phyloP scores from a whole-genome alignment of 805 yeast species.

The Starmerella kuoi region DNA sequence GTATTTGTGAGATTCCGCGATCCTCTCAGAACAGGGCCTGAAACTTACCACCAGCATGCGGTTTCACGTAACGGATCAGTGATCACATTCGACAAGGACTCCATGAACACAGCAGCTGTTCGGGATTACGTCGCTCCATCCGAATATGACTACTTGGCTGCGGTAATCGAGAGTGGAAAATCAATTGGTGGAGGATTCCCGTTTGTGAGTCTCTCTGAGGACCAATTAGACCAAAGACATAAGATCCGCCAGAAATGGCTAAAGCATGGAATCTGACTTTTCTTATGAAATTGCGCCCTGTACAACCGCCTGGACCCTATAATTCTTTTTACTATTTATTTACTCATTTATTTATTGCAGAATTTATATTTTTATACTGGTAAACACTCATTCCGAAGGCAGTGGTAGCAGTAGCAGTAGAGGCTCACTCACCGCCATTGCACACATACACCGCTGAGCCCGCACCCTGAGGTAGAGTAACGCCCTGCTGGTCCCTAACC shows the following conservation, averaged over 20 bases:
- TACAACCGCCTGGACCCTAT: too few species aligned
- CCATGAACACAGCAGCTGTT: not conserved
- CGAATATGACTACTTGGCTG: not conserved
- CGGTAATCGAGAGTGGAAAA: not conserved
- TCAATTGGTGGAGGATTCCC: not conserved
- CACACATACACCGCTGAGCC: too few species aligned
- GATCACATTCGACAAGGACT: not conserved
- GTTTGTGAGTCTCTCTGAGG: not conserved
- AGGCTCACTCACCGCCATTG: too few species aligned
- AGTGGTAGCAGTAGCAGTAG: too few species aligned
- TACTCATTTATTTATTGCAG: too few species aligned
- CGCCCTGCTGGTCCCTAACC: too few species aligned
- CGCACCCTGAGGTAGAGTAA: too few species aligned
- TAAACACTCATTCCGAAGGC: too few species aligned
- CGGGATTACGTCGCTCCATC: not conserved
- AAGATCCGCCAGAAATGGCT: slow-evolving; percentile 10
- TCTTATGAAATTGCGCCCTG: too few species aligned
- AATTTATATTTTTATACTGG: too few species aligned
- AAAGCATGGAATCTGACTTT: slow-evolving; percentile 3
- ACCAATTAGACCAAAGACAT: not conserved
- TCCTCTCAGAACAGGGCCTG: slow-evolving; percentile 4
- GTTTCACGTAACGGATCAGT: slow-evolving; percentile 11
- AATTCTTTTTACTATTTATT: too few species aligned
- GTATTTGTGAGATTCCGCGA: slow-evolving; percentile 7
- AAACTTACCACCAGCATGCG: slow-evolving; percentile 8